These are phyloP conservation scores for Fusarium sp. DNA, from an alignment of 2,329 filamentous ascomycete species.

Conservation along the genomic window DNA sequence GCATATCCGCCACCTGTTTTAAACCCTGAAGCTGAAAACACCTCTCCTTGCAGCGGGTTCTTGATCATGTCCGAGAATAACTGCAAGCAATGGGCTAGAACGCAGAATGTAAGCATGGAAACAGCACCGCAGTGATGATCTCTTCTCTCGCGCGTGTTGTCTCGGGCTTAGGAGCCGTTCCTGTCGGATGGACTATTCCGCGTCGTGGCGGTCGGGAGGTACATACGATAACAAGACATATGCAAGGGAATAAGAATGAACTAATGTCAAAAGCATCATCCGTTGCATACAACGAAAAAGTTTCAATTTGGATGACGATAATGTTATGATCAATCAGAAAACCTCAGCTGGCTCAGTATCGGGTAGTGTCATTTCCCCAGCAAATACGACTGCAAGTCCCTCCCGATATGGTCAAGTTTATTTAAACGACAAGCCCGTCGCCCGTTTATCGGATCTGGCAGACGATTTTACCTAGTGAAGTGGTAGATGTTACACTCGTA, in stretches of 20 bases:
- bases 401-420: constrained; percentile 20
- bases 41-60: neutral
- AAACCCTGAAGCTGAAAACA: neutral
- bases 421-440: neutral
- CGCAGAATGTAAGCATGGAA: neutral
- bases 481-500: constrained; percentile 13
- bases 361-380: neutral
- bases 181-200: neutral
- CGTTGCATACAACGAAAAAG: neutral
- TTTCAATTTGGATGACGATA: neutral
- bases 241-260: constrained; percentile 18
- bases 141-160: constrained; percentile 20
- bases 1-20: constrained; percentile 4
- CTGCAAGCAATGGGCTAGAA: neutral
- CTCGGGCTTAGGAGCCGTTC: constrained; percentile 9
- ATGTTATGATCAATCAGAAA: constrained; percentile 8
- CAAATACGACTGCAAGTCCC: constrained; percentile 13
- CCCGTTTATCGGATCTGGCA: neutral
- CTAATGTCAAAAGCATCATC: neutral
- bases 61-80: neutral
- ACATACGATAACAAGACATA: constrained; percentile 2
- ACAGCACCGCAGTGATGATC: neutral
- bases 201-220: constrained; percentile 1
- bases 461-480: neutral
- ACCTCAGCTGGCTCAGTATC: neutral